phyloP scores from a whole-genome alignment of 2,329 filamentous ascomycete species.

The Trichoderma semiorbis region DNA sequence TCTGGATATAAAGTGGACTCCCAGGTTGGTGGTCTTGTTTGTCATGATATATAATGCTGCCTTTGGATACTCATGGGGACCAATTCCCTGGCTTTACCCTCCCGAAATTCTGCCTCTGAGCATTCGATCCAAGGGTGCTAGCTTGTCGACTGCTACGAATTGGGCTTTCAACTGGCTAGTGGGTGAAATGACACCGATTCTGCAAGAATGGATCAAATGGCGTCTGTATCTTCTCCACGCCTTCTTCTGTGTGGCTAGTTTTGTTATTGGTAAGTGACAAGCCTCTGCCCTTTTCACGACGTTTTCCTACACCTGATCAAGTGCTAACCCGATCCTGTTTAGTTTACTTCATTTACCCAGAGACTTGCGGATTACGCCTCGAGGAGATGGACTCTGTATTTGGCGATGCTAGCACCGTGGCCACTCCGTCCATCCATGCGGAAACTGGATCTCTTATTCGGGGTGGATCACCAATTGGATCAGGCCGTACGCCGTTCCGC shows the following conservation, averaged over 20 bases:
- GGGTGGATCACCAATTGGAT: constrained; percentile 68
- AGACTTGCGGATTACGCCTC: constrained; percentile 89
- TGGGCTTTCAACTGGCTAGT: constrained; percentile 99
- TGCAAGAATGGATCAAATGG: constrained; percentile 92
- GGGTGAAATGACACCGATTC: constrained; percentile 87
- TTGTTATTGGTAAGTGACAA: constrained; percentile 80
- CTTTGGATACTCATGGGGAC: constrained; percentile 93
- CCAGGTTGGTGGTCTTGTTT: constrained; percentile 81
- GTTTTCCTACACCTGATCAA: background rate
- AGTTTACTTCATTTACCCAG: constrained; percentile 98
- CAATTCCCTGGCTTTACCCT: constrained; percentile 96
- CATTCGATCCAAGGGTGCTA: constrained; percentile 95
- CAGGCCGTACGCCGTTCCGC: constrained; percentile 53
- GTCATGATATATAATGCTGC: constrained; percentile 99
- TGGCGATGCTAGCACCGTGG: constrained; percentile 82
- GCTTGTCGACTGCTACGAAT: constrained; percentile 91
- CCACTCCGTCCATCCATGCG: constrained; percentile 69
- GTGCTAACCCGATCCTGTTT: constrained; percentile 1
- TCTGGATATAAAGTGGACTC: constrained; percentile 75
- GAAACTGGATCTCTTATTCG: constrained; percentile 82
- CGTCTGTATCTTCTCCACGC: constrained; percentile 91
- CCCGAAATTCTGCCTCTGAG: constrained; percentile 97
- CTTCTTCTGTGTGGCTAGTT: constrained; percentile 93
- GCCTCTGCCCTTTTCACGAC: background rate
- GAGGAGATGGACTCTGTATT: constrained; percentile 97